These are phyloP conservation scores for Lizonia empirigonia DNA, from an alignment of 2,329 filamentous ascomycete genomes.

Conservation along the genomic window DNA sequence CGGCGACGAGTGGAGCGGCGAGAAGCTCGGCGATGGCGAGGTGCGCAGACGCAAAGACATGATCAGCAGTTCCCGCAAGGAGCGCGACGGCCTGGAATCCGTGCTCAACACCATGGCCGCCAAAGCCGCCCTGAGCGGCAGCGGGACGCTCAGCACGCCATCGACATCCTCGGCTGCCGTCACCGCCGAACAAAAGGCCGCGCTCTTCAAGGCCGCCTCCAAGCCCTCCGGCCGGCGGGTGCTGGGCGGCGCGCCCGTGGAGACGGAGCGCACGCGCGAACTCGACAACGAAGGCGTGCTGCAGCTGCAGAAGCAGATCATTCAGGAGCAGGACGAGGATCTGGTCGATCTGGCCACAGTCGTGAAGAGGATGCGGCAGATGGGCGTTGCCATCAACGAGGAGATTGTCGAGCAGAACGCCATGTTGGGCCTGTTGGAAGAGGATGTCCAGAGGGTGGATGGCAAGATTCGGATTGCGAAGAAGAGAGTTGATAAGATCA, in stretches of 20 bases:
- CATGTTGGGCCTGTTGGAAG: slow-evolving; percentile 69
- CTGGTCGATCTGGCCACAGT: slow-evolving; percentile 71
- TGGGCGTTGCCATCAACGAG: slow-evolving; percentile 76
- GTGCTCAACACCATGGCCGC: slow-evolving; percentile 69
- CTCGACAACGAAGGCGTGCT: slow-evolving; percentile 76
- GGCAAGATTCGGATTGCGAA: slow-evolving; percentile 75
- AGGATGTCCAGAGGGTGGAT: slow-evolving; percentile 68
- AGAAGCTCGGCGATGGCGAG: slow-evolving; percentile 73
- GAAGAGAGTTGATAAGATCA: slow-evolving; percentile 70
- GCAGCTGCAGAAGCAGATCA: slow-evolving; percentile 74
- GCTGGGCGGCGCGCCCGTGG: slow-evolving; percentile 72
- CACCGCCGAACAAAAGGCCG: slow-evolving; percentile 44
- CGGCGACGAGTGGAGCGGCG: slow-evolving; percentile 50
- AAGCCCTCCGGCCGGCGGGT: slow-evolving; percentile 63
- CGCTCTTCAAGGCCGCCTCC: slow-evolving; percentile 40
- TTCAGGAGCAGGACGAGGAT: slow-evolving; percentile 75
- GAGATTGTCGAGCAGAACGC: slow-evolving; percentile 71
- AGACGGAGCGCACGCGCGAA: slow-evolving; percentile 78
- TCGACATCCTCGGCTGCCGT: slow-evolving; percentile 44
- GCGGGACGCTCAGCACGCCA: slow-evolving; percentile 26
- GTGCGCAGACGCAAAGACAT: slow-evolving; percentile 73
- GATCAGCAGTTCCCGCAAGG: slow-evolving; percentile 70
- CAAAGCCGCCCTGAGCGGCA: slow-evolving; percentile 52
- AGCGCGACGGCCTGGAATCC: slow-evolving; percentile 76
- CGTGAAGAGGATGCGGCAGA: slow-evolving; percentile 74